Evolutionary conservation across 208 protist species (phyloP).

Genomic region (Trypanosoma mega): DNA sequence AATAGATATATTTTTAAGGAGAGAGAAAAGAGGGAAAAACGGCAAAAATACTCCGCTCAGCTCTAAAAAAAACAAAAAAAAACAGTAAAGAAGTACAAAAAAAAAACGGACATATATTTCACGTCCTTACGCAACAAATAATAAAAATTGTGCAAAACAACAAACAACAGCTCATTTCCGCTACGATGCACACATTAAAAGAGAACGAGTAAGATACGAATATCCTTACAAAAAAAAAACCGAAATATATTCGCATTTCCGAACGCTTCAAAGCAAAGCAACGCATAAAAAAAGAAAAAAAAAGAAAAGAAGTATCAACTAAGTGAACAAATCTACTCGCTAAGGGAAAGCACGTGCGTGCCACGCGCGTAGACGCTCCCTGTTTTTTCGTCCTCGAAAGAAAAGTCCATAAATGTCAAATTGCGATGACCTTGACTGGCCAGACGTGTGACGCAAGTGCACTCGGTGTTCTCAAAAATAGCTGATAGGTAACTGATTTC

Average conservation of each 20-base stretch:
- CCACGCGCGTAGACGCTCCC: conserved; percentile 71
- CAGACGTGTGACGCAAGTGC: conserved; percentile 69
- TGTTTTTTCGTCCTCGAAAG: conserved; percentile 60
- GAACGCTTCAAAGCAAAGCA: background rate
- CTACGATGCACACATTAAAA: too few relatives aligned
- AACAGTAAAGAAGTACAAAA: conserved; percentile 13
- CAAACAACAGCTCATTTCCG: too few relatives aligned
- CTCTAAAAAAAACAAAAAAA: conserved; percentile 16
- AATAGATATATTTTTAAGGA: too few relatives aligned
- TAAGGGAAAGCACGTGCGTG: conserved; percentile 57
- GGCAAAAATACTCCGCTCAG: background rate
- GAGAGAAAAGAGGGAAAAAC: background rate
- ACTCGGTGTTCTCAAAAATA: conserved; percentile 65
- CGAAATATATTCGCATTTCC: conserved; percentile 1
- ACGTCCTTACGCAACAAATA: too few relatives aligned
- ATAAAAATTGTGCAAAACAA: too few relatives aligned
- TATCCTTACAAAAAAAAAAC: too few relatives aligned
- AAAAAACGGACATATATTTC: too few relatives aligned
- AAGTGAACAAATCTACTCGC: conserved; percentile 1
- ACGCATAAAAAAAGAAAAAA: conserved; percentile 8
- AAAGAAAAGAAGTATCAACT: conserved; percentile 2
- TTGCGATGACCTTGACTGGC: conserved; percentile 30
- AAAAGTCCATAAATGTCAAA: conserved; percentile 71
- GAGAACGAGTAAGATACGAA: too few relatives aligned
- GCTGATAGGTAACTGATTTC: conserved; percentile 81